Conservation (phyloP, 1,284 basidiomycete species). For the Papiliotrema laurentii region DNA sequence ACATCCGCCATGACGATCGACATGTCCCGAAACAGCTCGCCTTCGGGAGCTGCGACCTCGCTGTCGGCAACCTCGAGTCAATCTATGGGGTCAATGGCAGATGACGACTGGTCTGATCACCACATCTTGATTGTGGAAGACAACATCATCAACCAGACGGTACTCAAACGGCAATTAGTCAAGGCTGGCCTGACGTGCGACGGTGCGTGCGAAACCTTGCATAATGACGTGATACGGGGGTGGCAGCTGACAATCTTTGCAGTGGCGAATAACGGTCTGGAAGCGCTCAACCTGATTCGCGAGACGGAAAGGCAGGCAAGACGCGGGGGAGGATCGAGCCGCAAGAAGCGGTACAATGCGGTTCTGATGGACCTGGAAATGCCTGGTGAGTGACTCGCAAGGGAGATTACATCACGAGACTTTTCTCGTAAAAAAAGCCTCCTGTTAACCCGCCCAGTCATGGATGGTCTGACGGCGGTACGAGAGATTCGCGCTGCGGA, state of each 20-base stretch:
- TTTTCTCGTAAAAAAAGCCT: too few relatives aligned
- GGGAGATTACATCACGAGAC: background rate
- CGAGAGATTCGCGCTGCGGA: constrained; percentile 29
- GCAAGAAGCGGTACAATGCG: constrained; percentile 18
- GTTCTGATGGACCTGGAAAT: constrained; percentile 39
- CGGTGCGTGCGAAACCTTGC: constrained; percentile 13
- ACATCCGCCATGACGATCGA: constrained; percentile 2
- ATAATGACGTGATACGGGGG: background rate
- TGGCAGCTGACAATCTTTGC: background rate
- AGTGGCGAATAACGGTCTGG: constrained; percentile 47
- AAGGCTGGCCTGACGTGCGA: constrained; percentile 42
- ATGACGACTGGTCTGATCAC: background rate
- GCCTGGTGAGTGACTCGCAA: constrained; percentile 36
- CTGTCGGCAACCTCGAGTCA: constrained; percentile 8
- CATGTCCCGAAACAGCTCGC: background rate
- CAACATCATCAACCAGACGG: constrained; percentile 50
- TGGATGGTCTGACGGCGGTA: constrained; percentile 39
- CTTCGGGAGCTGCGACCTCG: constrained; percentile 2
- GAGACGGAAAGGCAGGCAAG: constrained; percentile 16
- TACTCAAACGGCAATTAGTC: constrained; percentile 47
- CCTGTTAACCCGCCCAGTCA: constrained; percentile 26
- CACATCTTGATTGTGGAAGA: constrained; percentile 46
- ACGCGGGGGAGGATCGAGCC: constrained; percentile 8
- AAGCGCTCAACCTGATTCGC: constrained; percentile 38
- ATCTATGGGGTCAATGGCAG: constrained; percentile 4